These are phyloP conservation scores for Spiromastix sp. DNA, from an alignment of 2,329 filamentous ascomycete genomes.

Conservation along the genomic window DNA sequence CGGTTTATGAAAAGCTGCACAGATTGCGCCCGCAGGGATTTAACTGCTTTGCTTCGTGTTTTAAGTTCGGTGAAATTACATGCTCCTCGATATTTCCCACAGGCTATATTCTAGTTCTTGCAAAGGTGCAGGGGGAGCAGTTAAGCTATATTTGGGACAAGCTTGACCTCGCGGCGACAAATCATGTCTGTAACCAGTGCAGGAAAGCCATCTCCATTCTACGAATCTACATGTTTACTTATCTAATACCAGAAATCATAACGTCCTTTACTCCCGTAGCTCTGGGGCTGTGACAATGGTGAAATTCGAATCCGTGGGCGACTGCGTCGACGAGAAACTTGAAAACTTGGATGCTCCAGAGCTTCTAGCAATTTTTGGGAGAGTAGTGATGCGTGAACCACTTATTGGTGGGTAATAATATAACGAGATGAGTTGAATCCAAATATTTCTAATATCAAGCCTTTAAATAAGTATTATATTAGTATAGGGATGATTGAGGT, in stretches of 20 bases:
- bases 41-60: conserved; percentile 5
- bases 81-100: conserved; percentile 7
- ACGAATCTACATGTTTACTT: background rate
- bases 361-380: background rate
- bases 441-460: too few relatives aligned
- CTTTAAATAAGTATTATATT: too few relatives aligned
- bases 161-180: background rate
- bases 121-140: conserved; percentile 1
- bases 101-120: conserved; percentile 4
- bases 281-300: background rate
- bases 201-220: background rate
- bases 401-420: conserved; percentile 1
- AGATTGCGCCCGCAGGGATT: conserved; percentile 2
- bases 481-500: too few relatives aligned
- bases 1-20: conserved; percentile 7
- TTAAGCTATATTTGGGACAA: conserved; percentile 4
- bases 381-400: conserved; percentile 1
- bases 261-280: background rate
- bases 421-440: too few relatives aligned
- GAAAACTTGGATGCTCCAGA: background rate
- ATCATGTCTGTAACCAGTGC: background rate
- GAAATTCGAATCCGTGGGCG: background rate
- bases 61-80: conserved; percentile 1
- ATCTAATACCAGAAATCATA: background rate
- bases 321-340: background rate